A percentile compares a stretch with the other conserved stretches of the same genome.
Conservation (phyloP, 2,329 filamentous ascomycete species). For the Colletotrichum siamense region DNA sequence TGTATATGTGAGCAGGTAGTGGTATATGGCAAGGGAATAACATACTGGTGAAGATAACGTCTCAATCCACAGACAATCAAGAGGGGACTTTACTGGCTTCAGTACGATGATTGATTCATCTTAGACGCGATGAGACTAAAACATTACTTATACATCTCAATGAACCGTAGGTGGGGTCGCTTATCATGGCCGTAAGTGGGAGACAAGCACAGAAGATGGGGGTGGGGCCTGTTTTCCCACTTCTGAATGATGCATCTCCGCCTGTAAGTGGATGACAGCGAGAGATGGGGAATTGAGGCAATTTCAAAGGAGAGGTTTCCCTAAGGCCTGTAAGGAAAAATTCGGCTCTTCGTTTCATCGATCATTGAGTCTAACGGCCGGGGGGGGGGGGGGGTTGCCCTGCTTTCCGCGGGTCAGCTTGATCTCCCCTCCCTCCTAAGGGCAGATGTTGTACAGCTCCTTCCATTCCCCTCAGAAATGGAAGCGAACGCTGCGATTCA, state of each 20-base stretch:
- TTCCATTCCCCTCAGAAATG: not conserved
- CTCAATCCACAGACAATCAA: not conserved
- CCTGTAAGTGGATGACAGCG: not conserved
- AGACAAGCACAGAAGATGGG: not conserved
- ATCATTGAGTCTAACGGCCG: not conserved
- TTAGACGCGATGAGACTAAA: not conserved
- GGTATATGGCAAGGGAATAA: accelerated
- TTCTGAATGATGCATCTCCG: not conserved
- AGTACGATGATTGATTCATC: not conserved
- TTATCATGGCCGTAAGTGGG: not conserved
- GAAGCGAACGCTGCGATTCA: not conserved
- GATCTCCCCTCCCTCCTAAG: not conserved
- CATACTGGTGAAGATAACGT: not conserved
- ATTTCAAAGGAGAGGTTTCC: not conserved
- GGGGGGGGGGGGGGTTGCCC: not conserved
- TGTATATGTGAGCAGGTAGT: not conserved
- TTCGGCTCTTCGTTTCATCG: not conserved
- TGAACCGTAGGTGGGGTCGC: not conserved
- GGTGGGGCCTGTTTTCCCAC: not conserved
- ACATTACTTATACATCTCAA: not conserved
- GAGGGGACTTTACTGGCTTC: not conserved
- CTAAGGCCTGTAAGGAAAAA: accelerated
- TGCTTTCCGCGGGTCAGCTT: not conserved
- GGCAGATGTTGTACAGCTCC: not conserved
- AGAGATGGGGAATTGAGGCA: not conserved